Conservation (phyloP, 768 basidiomycete species). For the Agaricus bisporus region DNA sequence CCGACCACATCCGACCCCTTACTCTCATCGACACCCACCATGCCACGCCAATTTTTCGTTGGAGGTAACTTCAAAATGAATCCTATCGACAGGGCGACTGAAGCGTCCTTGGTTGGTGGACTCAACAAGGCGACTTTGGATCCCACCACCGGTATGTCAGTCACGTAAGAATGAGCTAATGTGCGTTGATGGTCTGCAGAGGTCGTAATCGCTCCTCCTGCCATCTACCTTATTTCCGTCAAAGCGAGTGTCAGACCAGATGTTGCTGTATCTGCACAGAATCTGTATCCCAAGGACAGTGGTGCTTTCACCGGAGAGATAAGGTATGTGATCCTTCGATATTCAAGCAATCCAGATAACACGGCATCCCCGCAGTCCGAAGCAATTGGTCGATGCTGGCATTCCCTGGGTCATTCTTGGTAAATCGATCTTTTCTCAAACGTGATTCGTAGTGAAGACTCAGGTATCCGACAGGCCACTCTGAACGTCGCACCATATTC, state of each 20-base stretch:
- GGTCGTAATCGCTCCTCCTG: slow-evolving; percentile 89
- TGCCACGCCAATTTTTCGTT: slow-evolving; percentile 77
- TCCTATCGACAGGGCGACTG: slow-evolving; percentile 59
- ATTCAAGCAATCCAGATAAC: background rate
- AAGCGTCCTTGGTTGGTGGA: slow-evolving; percentile 55
- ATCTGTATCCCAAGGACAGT: slow-evolving; percentile 74
- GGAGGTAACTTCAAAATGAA: slow-evolving; percentile 99
- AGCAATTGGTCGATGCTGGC: slow-evolving; percentile 79
- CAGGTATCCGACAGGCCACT: slow-evolving; percentile 59
- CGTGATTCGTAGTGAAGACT: slow-evolving; percentile 3
- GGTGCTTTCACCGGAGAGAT: slow-evolving; percentile 98
- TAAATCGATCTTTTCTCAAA: slow-evolving; percentile 22
- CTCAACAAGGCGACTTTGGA: slow-evolving; percentile 82
- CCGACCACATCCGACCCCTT: slow-evolving; percentile 9
- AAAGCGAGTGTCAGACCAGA: slow-evolving; percentile 56
- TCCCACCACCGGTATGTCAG: slow-evolving; percentile 57
- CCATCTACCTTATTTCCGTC: slow-evolving; percentile 80
- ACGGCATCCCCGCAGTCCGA: slow-evolving; percentile 42
- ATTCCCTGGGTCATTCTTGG: slow-evolving; percentile 92
- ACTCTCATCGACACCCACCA: background rate
- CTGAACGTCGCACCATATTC: slow-evolving; percentile 92
- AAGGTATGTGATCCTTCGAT: slow-evolving; percentile 45
- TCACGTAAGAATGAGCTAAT: background rate
- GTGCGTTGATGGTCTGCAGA: slow-evolving; percentile 39
- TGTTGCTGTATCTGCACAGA: slow-evolving; percentile 84